Conservation (phyloP, 2,329 filamentous ascomycete species). For the Exophiala mesophila region DNA sequence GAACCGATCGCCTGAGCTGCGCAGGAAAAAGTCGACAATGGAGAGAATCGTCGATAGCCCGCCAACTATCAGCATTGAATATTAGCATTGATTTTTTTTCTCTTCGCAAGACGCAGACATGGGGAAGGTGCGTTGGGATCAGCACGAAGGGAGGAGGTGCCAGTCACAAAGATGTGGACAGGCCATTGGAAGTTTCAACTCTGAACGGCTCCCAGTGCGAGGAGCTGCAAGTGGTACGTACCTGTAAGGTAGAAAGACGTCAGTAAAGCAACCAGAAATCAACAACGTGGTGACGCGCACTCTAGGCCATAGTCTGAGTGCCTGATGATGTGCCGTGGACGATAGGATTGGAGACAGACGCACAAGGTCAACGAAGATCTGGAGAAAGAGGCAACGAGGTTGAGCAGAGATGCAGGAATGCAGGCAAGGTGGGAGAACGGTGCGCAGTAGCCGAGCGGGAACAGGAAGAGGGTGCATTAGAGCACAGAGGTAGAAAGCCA, state of each 20-base stretch:
- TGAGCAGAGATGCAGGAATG: conserved; percentile 24
- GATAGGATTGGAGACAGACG: conserved; percentile 14
- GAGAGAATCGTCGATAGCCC: background rate
- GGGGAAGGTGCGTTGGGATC: too few relatives aligned
- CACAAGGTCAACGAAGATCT: conserved; percentile 25
- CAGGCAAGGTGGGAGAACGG: conserved; percentile 16
- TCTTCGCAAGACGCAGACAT: too few relatives aligned
- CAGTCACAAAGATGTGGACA: too few relatives aligned
- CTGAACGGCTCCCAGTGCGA: conserved; percentile 1
- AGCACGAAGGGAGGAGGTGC: too few relatives aligned
- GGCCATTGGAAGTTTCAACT: conserved; percentile 1
- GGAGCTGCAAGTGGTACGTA: too few relatives aligned
- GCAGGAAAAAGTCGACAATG: conserved; percentile 1
- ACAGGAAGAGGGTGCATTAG: conserved; percentile 24
- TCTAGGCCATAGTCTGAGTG: conserved; percentile 13
- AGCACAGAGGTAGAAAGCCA: conserved; percentile 17
- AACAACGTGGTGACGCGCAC: conserved; percentile 16
- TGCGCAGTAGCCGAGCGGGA: conserved; percentile 25
- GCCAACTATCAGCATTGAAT: too few relatives aligned
- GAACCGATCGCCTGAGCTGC: background rate
- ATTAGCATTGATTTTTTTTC: too few relatives aligned
- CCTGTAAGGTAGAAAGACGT: conserved; percentile 14
- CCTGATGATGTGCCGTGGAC: conserved; percentile 1
- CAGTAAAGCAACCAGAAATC: conserved; percentile 14
- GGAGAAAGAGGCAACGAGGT: conserved; percentile 23